These are phyloP conservation scores for Nemania sp. DNA, from an alignment of 2,329 filamentous ascomycete species.

Conservation along the genomic window DNA sequence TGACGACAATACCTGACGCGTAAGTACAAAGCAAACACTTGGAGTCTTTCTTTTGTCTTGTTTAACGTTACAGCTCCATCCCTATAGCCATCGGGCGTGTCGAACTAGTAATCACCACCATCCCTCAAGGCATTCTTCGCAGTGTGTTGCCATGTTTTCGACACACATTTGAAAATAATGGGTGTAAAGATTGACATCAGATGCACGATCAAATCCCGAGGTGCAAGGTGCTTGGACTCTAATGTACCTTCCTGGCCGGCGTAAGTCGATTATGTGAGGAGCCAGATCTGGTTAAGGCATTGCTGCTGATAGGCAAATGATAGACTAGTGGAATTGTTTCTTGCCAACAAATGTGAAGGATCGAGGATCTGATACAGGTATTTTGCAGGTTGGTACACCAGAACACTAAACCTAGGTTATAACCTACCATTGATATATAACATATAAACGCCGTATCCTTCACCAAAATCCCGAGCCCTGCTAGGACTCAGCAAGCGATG, in stretches of 20 bases:
- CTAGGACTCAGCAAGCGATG: conserved; percentile 5
- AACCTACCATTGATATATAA: conserved; percentile 16
- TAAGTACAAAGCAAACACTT: not conserved
- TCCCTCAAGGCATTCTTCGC: conserved; percentile 23
- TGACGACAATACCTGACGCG: conserved; percentile 1
- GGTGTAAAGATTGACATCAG: conserved; percentile 2
- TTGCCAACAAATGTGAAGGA: conserved; percentile 10
- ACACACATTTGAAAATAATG: not conserved
- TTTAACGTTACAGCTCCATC: conserved; percentile 31
- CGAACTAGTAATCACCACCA: conserved; percentile 4
- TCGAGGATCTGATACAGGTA: not conserved
- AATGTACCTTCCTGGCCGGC: conserved; percentile 6
- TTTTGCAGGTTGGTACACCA: conserved; percentile 13
- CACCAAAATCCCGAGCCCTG: not conserved
- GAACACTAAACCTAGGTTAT: conserved; percentile 22
- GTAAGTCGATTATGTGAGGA: conserved; percentile 26
- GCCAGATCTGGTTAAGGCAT: conserved; percentile 32
- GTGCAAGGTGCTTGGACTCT: conserved; percentile 22
- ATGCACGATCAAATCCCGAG: conserved; percentile 30
- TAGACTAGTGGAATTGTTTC: conserved; percentile 13
- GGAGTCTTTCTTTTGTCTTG: conserved; percentile 11
- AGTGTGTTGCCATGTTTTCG: conserved; percentile 34
- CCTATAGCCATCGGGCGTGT: not conserved
- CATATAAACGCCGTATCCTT: conserved; percentile 16
- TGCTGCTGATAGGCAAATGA: conserved; percentile 9